A percentile compares a stretch with the other conserved stretches of the same genome.
Evolutionary conservation across 176 grass and related monocot species (phyloP).

Genomic region (Carex scoparia): DNA sequence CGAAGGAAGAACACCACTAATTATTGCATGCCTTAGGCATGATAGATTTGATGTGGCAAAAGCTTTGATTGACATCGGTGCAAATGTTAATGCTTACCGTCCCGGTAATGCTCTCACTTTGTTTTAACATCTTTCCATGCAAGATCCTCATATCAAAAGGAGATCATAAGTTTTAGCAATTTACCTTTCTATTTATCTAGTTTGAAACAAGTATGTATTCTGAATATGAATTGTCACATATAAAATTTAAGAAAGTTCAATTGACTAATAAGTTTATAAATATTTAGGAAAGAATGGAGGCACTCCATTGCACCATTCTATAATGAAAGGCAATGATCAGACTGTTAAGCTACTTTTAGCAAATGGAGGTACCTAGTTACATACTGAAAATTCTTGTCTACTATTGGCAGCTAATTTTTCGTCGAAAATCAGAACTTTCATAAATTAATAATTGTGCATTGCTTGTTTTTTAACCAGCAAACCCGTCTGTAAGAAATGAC

Average conservation of each 20-base stretch:
- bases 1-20: conserved; percentile 82
- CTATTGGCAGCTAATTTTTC: background rate
- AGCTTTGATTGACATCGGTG: conserved; percentile 54
- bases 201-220: background rate
- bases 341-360: conserved; percentile 72
- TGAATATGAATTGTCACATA: background rate
- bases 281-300: conserved; percentile 57
- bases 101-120: conserved; percentile 41
- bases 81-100: conserved; percentile 74
- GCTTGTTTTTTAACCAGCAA: conserved; percentile 42
- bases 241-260: background rate
- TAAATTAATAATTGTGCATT: background rate
- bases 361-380: conserved; percentile 80
- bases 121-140: background rate
- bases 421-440: background rate
- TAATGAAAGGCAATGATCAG: conserved; percentile 65
- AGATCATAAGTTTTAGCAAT: background rate
- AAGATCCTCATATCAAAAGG: background rate
- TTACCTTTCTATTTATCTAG: background rate
- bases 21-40: conserved; percentile 57
- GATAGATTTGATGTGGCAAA: conserved; percentile 62
- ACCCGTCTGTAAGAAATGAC: conserved; percentile 71
- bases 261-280: background rate
- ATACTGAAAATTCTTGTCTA: background rate
- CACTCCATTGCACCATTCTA: conserved; percentile 96